Base-by-base conservation (phyloP, 2,329 filamentous ascomycete species). In the Exserohilum rostratum region DNA sequence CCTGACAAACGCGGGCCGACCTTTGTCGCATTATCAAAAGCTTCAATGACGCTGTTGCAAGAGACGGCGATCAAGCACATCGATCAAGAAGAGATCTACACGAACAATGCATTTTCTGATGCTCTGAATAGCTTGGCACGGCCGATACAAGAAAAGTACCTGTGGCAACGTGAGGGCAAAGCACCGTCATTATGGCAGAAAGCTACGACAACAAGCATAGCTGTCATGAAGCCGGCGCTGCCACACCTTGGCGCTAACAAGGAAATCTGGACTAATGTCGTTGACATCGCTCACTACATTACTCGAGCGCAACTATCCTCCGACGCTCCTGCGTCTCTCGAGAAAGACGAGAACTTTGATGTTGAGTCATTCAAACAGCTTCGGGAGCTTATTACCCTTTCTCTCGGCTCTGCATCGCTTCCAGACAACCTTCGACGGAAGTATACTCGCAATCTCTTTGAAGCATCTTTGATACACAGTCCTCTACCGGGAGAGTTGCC, bases 1-100 rank as follows among this genome's bases (percentile, higher is more conserved):
- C 53, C 62, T 10, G 55, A 57, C 15, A 72, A 67, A 50, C 69
- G 68, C 46, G 86, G 86, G 52, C 89, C 91, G 6, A 96, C 91
- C 0, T 98, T 92, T 69, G 87, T 99, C 50, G 93, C 95, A 30
- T 85, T 98, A 69, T 91, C 93, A 1, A 96, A 95, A 73, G 85
- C 85, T 17, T 87, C 89, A 54, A 95, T 96, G 83, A 78, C 82
- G 2, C 83, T 91, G 40, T 75, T 96, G 2, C 82, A 89, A 59
- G 77, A 76, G 0, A 76, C 91, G 2, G 78, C 89, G 3, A 74
- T 85, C 3, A 76, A 79, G 13, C 86, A 90, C 58, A 82, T 85
- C 0, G 73, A 77, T 0, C 85, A 90, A 20, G 68, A 78, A n/a
- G 85, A 89, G 31, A 85, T 96, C 0, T 92, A 93, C 67, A 79